Evolutionary conservation across 768 basidiomycete species (phyloP).

Genomic region (Chalciporus sphaerocephalus): DNA sequence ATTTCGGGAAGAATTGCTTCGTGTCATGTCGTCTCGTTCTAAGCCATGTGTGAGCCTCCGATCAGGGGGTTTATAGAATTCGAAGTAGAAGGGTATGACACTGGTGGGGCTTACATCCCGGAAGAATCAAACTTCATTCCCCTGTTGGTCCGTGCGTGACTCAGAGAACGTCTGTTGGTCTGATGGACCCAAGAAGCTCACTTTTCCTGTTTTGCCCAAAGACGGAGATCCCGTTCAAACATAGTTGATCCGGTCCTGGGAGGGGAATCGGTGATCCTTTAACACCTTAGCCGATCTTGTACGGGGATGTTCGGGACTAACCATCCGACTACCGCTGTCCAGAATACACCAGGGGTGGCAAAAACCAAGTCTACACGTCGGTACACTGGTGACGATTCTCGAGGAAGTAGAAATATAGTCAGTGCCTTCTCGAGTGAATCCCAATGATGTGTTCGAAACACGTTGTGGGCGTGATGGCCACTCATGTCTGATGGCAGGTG

Average conservation of each 20-base stretch:
- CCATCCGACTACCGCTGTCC: slow-evolving; percentile 91
- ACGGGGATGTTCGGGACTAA: slow-evolving; percentile 24
- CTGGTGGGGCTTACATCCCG: slow-evolving; percentile 52
- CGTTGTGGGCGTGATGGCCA: slow-evolving; percentile 53
- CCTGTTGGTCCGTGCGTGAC: slow-evolving; percentile 36
- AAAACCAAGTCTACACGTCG: slow-evolving; percentile 84
- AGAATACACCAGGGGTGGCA: slow-evolving; percentile 70
- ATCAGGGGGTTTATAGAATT: too few species aligned
- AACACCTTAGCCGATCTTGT: background rate
- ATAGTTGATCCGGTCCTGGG: slow-evolving; percentile 81
- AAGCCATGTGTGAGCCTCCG: background rate
- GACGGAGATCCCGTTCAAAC: slow-evolving; percentile 82
- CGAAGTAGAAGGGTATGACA: background rate
- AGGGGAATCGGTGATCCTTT: background rate
- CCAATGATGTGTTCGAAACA: slow-evolving; percentile 57
- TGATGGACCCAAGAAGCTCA: slow-evolving; percentile 22
- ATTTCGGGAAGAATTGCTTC: slow-evolving; percentile 52
- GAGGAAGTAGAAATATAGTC: slow-evolving; percentile 69
- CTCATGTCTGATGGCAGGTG: slow-evolving; percentile 46
- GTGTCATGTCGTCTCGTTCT: slow-evolving; percentile 60
- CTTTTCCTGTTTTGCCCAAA: slow-evolving; percentile 64
- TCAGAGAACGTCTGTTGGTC: background rate
- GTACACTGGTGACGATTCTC: slow-evolving; percentile 36
- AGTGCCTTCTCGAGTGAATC: slow-evolving; percentile 83
- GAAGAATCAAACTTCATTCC: slow-evolving; percentile 84